Conservation (phyloP, 2,329 filamentous ascomycete genomes). For the Trichoderma endophyticum region DNA sequence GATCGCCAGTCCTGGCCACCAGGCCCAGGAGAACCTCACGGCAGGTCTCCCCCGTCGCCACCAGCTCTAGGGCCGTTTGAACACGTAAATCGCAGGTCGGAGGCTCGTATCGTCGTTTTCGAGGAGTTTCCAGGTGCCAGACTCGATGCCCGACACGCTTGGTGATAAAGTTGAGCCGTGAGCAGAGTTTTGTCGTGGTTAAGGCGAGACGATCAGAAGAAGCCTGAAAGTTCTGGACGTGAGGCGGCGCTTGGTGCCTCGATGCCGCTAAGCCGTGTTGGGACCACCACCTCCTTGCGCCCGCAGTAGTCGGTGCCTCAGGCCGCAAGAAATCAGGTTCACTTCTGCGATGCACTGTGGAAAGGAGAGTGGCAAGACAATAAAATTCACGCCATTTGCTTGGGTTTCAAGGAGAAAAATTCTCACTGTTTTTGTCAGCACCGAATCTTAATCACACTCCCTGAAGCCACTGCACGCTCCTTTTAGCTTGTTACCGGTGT, state of each 20-base stretch:
- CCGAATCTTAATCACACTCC: background rate
- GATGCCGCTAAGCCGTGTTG: conserved; percentile 34
- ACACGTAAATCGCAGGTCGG: conserved; percentile 37
- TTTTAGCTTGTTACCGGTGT: conserved; percentile 21
- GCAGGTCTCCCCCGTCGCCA: conserved; percentile 46
- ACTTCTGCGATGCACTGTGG: background rate
- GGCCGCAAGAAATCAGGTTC: conserved; percentile 20
- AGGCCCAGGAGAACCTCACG: conserved; percentile 47
- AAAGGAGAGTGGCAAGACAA: background rate
- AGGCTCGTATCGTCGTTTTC: conserved; percentile 32
- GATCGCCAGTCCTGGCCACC: conserved; percentile 44
- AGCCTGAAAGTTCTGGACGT: conserved; percentile 45
- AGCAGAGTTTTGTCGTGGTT: conserved; percentile 45
- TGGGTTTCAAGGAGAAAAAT: background rate
- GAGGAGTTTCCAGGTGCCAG: conserved; percentile 31
- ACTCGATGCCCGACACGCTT: conserved; percentile 53
- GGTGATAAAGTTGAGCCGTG: conserved; percentile 41
- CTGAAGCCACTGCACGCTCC: background rate
- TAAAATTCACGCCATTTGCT: background rate
- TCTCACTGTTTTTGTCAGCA: conserved; percentile 8
- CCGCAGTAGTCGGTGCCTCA: conserved; percentile 27
- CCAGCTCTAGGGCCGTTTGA: conserved; percentile 39
- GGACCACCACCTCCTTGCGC: conserved; percentile 23
- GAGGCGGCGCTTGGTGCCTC: conserved; percentile 37
- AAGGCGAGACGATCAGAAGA: conserved; percentile 39